Evolutionary conservation across 2,329 filamentous ascomycete species (phyloP), one percentile per base, ranked within the genome.

Genomic region (Ophiostoma sp.): DNA sequence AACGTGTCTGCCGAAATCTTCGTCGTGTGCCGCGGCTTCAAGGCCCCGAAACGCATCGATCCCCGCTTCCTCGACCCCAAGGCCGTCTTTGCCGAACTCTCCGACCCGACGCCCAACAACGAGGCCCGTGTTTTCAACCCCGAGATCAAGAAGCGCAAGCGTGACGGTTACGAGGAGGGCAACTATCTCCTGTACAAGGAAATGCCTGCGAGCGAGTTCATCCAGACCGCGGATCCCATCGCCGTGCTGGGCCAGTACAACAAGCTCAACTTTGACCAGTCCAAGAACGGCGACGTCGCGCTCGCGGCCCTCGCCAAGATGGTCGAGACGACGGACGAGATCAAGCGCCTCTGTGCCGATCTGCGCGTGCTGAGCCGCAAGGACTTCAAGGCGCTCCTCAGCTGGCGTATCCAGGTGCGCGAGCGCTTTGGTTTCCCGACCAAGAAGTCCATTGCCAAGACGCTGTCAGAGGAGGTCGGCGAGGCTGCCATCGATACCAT

Each of bases 1-100:
- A 97, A 96, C 75, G 94, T 99, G 66, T 97, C 93, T 7, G 95
- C 95, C 72, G 95, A 99, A 82, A 98, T 98, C 55, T 99, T 99
- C 81, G 94, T 98, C 72, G 95, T 99, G 45, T 98, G 94, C 79
- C 87, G 89, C 73, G 95, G 94, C 27, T 99, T 88, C 83, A 98
- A 97, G 80, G 94, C 94, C 0, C 95, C 95, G 3, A 98, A 97
- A 80, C 86, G 88, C 72, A 87, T 99, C 69, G 95, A 99, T 75
- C 93, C 94, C 9, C 91, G 91, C 73, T 96, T 99, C 77, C 83
- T 99, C 66, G 95, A 99, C 75, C 87, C 95, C 5, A 87, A 87
- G 72, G 87, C 90, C 69, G 95, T 98, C 42, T 99, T 99, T 75
- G 93, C 93, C 44, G 95, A 99, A 77, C 81, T 97, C n/a, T 82